Percentiles rank a stretch among this genome's conserved stretches.
Evolutionary conservation across 1,284 basidiomycete genomes (phyloP).

Genomic region (Volvariella volvacea): DNA sequence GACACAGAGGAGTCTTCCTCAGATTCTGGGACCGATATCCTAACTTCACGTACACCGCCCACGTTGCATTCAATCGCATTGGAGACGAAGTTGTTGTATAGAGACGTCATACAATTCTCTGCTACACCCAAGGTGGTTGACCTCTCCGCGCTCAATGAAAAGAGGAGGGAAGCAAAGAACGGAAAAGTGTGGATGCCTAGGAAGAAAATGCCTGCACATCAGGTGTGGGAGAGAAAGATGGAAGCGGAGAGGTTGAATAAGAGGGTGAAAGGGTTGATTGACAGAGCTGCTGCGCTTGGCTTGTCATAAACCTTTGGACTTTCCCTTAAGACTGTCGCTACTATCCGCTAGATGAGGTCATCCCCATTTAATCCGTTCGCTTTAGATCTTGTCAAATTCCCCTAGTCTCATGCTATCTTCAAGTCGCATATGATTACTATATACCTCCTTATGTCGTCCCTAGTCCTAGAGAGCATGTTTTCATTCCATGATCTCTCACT

Average conservation of each 20-base stretch:
- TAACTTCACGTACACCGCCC: conserved; percentile 30
- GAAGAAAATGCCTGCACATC: conserved; percentile 73
- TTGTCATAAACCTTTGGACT: conserved; percentile 1
- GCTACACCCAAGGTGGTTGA: conserved; percentile 79
- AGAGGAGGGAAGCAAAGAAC: conserved; percentile 36
- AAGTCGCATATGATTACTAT: no score
- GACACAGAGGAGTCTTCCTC: conserved; percentile 58
- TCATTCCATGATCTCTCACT: no score
- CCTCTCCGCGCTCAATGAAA: conserved; percentile 55
- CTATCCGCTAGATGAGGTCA: not conserved
- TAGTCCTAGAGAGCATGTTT: no score
- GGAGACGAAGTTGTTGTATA: conserved; percentile 77
- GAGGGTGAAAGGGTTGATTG: conserved; percentile 63
- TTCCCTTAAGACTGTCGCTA: not conserved
- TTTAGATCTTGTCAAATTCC: not conserved
- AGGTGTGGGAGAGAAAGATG: conserved; percentile 69
- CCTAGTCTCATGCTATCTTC: not conserved
- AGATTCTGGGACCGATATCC: conserved; percentile 21
- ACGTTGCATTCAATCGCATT: conserved; percentile 65
- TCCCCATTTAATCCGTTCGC: not conserved
- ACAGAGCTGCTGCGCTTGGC: conserved; percentile 41
- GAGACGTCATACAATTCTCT: conserved; percentile 78
- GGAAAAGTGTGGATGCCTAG: conserved; percentile 63
- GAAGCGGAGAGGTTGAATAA: conserved; percentile 66
- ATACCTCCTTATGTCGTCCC: no score